Conservation (phyloP, 345 rosid genomes). For the Excoecaria cochinchinensis region DNA sequence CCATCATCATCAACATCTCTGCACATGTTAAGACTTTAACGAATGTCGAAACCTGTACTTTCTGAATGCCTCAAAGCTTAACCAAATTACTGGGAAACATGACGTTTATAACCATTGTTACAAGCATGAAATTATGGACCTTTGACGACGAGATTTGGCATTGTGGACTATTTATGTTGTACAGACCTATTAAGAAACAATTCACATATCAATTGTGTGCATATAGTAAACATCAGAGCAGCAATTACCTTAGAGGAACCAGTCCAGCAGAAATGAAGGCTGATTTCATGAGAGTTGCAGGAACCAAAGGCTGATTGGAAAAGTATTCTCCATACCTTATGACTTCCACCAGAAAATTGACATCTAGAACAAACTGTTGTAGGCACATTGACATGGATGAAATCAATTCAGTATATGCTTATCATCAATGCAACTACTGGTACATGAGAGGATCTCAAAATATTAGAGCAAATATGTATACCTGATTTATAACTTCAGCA, state of each 20-base stretch:
- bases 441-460: neutral
- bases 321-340: conserved; percentile 46
- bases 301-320: conserved; percentile 34
- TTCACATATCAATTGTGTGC: neutral
- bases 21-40: conserved; percentile 6
- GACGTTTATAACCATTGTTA: neutral
- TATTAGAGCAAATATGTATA: conserved; percentile 1
- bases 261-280: conserved; percentile 42
- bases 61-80: neutral
- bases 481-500: conserved; percentile 37
- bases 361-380: conserved; percentile 47
- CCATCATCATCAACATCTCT: conserved; percentile 29
- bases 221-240: conserved; percentile 2
- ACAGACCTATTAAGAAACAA: neutral
- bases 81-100: neutral
- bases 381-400: conserved; percentile 12
- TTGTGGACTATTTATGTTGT: neutral
- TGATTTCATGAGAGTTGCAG: conserved; percentile 35
- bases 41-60: neutral
- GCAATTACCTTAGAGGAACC: conserved; percentile 46
- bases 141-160: neutral
- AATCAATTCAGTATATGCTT: conserved; percentile 11
- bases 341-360: conserved; percentile 48
- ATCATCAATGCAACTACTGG: neutral
- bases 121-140: neutral